phyloP scores from a whole-genome alignment of 257 asterid genomes.

The Solanum microdontum region DNA sequence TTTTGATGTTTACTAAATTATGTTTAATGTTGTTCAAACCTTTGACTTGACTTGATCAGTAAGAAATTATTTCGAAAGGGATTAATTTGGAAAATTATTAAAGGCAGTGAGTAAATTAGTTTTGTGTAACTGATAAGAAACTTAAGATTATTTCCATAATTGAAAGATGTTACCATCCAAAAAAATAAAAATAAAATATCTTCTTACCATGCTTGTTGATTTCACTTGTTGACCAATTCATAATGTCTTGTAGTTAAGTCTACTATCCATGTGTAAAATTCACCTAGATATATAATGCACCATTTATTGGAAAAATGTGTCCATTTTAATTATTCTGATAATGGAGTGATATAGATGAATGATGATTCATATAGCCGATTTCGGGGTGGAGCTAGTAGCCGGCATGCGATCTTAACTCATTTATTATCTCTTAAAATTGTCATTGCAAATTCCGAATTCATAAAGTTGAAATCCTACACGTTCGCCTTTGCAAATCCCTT shows the following conservation, averaged over 20 bases:
- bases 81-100: neutral
- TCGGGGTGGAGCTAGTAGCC: neutral
- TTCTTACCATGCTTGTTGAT: neutral
- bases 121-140: neutral
- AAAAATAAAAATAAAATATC: neutral
- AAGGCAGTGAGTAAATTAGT: neutral
- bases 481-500: neutral
- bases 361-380: neutral
- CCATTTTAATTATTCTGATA: neutral
- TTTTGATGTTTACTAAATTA: neutral
- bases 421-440: neutral
- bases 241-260: neutral
- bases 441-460: neutral
- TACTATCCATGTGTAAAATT: neutral
- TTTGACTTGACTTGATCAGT: neutral
- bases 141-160: neutral
- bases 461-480: neutral
- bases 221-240: neutral
- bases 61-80: neutral
- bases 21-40: neutral
- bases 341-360: neutral
- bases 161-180: neutral
- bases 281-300: neutral
- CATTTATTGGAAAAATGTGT: neutral
- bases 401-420: neutral